Base-by-base conservation (phyloP, 306 rosid genomes). In the Alnus glutinosa region DNA sequence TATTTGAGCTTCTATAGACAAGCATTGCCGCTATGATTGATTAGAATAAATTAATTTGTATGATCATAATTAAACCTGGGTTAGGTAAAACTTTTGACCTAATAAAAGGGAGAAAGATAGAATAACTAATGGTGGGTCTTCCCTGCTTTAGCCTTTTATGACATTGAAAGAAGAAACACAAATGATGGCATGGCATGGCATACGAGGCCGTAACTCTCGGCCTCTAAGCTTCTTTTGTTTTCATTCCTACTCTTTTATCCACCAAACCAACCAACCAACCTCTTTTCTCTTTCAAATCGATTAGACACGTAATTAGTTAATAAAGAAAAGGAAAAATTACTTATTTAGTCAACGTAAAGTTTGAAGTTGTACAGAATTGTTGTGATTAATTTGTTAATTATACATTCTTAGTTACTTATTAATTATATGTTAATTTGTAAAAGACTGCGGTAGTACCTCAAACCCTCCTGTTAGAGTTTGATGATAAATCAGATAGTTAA, bases 171-270 rank as follows among this genome's bases (percentile, higher is more conserved):
- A 55, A 71, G 71, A 59, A 61, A 73, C 6, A 18, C 37, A 47
- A 4, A 46, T 62, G 5, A 82, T 76, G 10, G 39, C 80, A 82
- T 76, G 10, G 39, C 80, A 61, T 57, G 86, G 73, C 82, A 76
- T 68, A 78, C 72, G 34, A 63, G 18, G 46, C 87, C 87, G 71
- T 52, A 15, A 66, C 78, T 83, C 76, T 77, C 84, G 87, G 71
- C 4, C 55, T 36, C 18, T 55, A 61, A 76, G 68, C 47, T 16
- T 68, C 46, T 42, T 3, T 39, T 63, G 3, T 55, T 50, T 34
- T 70, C 12, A n/a, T 61, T 61, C 8, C 50, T 34, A 30, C 51
- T 5, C 2, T 48, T 80, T 67, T 67, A 19, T 76, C 82, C n/a
- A 32, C 69, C 69, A 28, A 74, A 51, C 23, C 73, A 39, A 42